Base-by-base conservation (phyloP, 1,139 yeast species). In the Candida sp. region DNA sequence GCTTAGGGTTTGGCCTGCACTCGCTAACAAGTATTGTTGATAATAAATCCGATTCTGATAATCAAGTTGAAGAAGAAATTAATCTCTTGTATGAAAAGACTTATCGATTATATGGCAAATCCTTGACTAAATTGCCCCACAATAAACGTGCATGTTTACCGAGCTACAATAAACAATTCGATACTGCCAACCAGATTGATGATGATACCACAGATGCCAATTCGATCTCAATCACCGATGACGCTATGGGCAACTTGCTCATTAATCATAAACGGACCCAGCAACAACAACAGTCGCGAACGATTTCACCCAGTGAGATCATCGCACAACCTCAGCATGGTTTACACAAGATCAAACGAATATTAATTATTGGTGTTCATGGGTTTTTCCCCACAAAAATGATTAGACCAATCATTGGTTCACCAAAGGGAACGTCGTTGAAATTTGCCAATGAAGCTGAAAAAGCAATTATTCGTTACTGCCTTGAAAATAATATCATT, bases 351-450 rank as follows among this genome's bases (percentile, higher is more conserved):
- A 68, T 74, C 39, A 68, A 64, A 45, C 79, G 81, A 46, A 84
- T 84, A 1, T 75, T 93, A 36, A 86, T 93, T 29, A 81, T 93
- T 49, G 98, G 99, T 0, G 91, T 93, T 1, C 98, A 93, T 66
- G 98, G 98, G 1, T 93, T 91, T 56, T 89, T 93, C 65, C 98
- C 99, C 0, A 85, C 91, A 1, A 81, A 77, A 50, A 83, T 89
- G 77, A 76, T 93, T 1, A 71, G 98, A 43, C 90, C 96, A 0
- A 59, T 93, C 23, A 83, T 90, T 43, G 97, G 97, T 1, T 89
- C 89, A 46, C 97, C 97, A 4, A 89, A 95, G 12, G 97, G 97
- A 0, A 90, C 97, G 0, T 89, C 97, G 0, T 74, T 84, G 43
- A 84, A 85, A 59, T 90, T 90, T 64, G 88, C 95, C 37, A 82